Evolutionary conservation across 2,329 filamentous ascomycete species (phyloP), one percentile per base, ranked within the genome.

Genomic region (Lachnellula subtilissima): DNA sequence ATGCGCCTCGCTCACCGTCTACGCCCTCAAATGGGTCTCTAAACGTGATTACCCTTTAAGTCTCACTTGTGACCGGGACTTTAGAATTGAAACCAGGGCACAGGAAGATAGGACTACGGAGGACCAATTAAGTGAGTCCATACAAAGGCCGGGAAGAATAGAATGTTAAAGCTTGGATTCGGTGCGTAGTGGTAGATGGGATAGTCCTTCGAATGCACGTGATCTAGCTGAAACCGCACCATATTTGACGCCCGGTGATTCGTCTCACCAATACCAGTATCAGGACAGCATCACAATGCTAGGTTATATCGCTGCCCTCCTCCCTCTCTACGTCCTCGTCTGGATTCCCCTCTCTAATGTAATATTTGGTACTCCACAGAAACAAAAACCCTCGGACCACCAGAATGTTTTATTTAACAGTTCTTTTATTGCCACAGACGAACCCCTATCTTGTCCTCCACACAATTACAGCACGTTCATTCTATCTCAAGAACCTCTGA

Each of bases 401-500:
- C 22, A 56, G 2, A 37, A 45, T n/a, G n/a, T 48, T 8, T 48
- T 48, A 25, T 55, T 67, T 37, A 69, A 69, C 35, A 60, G 55
- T 43, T 67, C 67, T 2, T 60, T 67, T 19, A 65, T 69, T n/a
- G 67, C 68, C n/a, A 48, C 55, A 12, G 64, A 70, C 49, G 65
- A 66, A 32, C 64, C 61, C 25, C 50, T 64, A 32, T 57, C 56
- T 15, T 70, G 68, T 53, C 60, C 65, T 7, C 15, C 59, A 5
- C 62, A 68, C 54, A 59, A 28, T 7, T 70, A 66, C 51, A 61
- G 63, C 14, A 69, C 78, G 1, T 77, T 81, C 61, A 70, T 85
- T 5, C 72, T 84, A 51, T 78, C 74, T 17, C 70, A 75, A 15
- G 74, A 77, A 46, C 82, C 82, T 2, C 67, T 85, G 58, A 72